These are phyloP conservation scores for Podila epicladia DNA, from an alignment of 192 early-diverging fungal species.

Conservation along the genomic window DNA sequence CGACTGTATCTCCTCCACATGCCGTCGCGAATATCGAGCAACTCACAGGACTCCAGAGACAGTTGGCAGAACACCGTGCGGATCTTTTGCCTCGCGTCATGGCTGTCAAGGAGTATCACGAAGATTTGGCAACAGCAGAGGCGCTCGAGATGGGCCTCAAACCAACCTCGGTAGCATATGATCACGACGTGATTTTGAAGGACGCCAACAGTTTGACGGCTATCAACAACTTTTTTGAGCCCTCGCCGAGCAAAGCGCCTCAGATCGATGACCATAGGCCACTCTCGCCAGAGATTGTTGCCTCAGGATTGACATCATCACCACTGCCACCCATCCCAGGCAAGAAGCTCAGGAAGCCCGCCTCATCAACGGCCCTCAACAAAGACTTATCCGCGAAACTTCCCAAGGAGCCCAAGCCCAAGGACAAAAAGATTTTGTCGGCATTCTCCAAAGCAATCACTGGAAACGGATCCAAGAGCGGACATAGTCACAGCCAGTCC, in stretches of 20 bases:
- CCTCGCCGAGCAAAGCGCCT: neutral
- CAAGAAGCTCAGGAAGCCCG: neutral
- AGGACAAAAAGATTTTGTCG: constrained; percentile 10
- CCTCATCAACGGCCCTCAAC: neutral
- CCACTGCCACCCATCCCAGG: neutral
- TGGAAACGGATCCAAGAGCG: constrained; percentile 6
- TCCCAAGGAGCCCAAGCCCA: constrained; percentile 15
- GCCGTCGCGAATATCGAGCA: neutral
- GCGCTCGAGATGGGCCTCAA: neutral
- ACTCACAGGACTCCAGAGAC: constrained; percentile 39
- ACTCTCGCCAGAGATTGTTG: neutral
- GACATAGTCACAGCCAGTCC: constrained; percentile 7
- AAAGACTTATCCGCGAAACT: neutral
- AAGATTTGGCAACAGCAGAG: neutral
- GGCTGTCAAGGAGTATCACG: constrained; percentile 22
- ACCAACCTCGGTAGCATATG: neutral
- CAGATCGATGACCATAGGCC: neutral
- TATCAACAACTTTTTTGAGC: neutral
- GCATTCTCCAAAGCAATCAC: constrained; percentile 39
- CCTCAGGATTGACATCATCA: neutral
- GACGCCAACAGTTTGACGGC: neutral
- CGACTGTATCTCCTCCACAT: neutral
- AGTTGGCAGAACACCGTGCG: constrained; percentile 34
- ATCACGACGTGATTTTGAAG: neutral
- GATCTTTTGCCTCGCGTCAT: constrained; percentile 32